phyloP scores from a whole-genome alignment of 257 asterid genomes.

The Capsicum chinense region DNA sequence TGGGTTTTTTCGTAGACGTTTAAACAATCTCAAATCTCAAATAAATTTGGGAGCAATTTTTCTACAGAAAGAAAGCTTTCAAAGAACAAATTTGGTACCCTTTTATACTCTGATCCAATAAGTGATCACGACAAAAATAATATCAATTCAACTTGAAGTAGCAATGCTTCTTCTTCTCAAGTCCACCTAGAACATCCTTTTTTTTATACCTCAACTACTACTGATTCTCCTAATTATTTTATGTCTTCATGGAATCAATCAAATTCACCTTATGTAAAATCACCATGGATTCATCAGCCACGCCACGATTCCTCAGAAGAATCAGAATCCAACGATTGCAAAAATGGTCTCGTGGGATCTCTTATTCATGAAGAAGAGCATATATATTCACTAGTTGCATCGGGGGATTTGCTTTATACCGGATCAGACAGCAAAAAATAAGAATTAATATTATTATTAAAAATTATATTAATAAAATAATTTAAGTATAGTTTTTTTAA shows the following conservation, averaged over 20 bases:
- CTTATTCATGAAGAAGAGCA: constrained; percentile 74
- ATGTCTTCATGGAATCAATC: constrained; percentile 83
- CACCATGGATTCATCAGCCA: constrained; percentile 72
- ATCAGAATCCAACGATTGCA: background rate
- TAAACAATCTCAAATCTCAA: too few species aligned
- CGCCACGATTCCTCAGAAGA: constrained; percentile 33
- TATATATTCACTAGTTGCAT: constrained; percentile 69
- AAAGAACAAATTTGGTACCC: constrained; percentile 51
- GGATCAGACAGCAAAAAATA: constrained; percentile 80
- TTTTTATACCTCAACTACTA: background rate
- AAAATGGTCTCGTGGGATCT: constrained; percentile 58
- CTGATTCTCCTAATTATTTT: constrained; percentile 50
- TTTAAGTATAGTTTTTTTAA: too few species aligned
- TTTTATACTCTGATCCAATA: constrained; percentile 48
- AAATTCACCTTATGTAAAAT: constrained; percentile 67
- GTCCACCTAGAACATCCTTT: constrained; percentile 21
- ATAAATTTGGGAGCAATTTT: background rate
- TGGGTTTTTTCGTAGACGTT: too few species aligned
- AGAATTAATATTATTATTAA: too few species aligned
- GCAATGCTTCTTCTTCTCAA: constrained; percentile 44
- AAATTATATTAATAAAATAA: too few species aligned
- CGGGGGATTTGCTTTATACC: constrained; percentile 64
- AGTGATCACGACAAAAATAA: constrained; percentile 36
- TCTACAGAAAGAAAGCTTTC: constrained; percentile 39
- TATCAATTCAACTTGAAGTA: constrained; percentile 38